These are phyloP conservation scores for Trichoderma harzianum DNA, from an alignment of 2,329 filamentous ascomycete species.

Conservation along the genomic window DNA sequence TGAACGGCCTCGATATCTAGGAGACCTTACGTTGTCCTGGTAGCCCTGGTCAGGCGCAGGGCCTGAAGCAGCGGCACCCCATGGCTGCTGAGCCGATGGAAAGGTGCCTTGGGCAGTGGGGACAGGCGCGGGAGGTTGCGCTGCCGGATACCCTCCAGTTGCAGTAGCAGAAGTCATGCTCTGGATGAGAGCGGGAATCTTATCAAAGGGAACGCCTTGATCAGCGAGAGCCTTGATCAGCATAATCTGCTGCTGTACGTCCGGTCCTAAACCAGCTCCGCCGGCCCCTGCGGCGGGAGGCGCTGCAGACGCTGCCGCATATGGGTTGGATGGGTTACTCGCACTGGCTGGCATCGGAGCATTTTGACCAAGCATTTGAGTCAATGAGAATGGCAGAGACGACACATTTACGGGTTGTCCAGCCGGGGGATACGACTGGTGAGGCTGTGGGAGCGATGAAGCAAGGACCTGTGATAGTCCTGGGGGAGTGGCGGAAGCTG, in stretches of 20 bases:
- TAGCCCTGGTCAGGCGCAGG: constrained; percentile 49
- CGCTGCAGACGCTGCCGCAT: constrained; percentile 30
- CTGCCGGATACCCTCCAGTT: constrained; percentile 31
- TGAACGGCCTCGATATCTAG: constrained; percentile 58
- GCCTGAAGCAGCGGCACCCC: constrained; percentile 29
- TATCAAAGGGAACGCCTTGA: constrained; percentile 73
- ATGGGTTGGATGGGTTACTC: constrained; percentile 30
- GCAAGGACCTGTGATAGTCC: constrained; percentile 32
- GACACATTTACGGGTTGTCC: constrained; percentile 59
- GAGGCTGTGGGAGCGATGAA: constrained; percentile 30
- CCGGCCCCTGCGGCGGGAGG: constrained; percentile 34
- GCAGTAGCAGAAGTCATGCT: constrained; percentile 44
- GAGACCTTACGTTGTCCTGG: constrained; percentile 60
- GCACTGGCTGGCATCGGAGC: constrained; percentile 31
- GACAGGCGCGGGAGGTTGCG: constrained; percentile 28
- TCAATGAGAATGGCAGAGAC: constrained; percentile 42
- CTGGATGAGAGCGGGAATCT: constrained; percentile 62
- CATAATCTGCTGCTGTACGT: constrained; percentile 67
- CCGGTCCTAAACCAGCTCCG: constrained; percentile 45
- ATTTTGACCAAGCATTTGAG: constrained; percentile 36
- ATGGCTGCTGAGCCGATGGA: constrained; percentile 32
- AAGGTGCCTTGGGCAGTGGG: constrained; percentile 42
- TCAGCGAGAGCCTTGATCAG: constrained; percentile 72
- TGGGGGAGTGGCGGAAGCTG: constrained; percentile 2
- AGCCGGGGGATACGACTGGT: constrained; percentile 39